Evolutionary conservation across 2,329 filamentous ascomycete genomes (phyloP).

Genomic region (Trichoderma koningii): DNA sequence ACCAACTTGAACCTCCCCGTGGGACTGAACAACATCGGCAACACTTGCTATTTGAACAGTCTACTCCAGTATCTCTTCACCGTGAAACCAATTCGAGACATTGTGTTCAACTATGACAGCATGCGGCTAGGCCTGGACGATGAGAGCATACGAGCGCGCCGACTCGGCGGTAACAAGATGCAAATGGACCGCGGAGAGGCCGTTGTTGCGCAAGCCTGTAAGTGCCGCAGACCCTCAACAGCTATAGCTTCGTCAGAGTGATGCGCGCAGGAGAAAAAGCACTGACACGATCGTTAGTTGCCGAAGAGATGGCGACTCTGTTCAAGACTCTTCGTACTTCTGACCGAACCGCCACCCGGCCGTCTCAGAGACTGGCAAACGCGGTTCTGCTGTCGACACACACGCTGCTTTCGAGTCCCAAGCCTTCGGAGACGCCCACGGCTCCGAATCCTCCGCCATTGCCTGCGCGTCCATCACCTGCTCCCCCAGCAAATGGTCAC

Average conservation of each 20-base stretch:
- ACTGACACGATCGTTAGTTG: conserved; percentile 54
- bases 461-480: conserved; percentile 51
- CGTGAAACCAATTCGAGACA: conserved; percentile 74
- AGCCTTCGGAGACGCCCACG: conserved; percentile 33
- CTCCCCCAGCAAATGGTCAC: conserved; percentile 36
- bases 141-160: conserved; percentile 63
- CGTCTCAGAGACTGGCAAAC: conserved; percentile 76
- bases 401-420: conserved; percentile 40
- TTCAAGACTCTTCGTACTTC: conserved; percentile 72
- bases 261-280: too few relatives aligned
- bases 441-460: conserved; percentile 49
- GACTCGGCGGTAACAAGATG: conserved; percentile 68
- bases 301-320: conserved; percentile 69
- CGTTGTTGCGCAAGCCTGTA: conserved; percentile 73
- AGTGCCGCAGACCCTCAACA: conserved; percentile 43
- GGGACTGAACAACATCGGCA: conserved; percentile 89
- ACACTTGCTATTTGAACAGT: conserved; percentile 98
- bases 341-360: conserved; percentile 62
- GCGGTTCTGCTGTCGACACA: conserved; percentile 67
- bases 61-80: conserved; percentile 95
- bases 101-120: conserved; percentile 75
- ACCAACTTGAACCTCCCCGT: conserved; percentile 66
- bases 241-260: not conserved
- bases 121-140: conserved; percentile 69
- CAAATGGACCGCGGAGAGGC: conserved; percentile 56